A percentile compares a stretch with the other conserved stretches of the same genome.
Evolutionary conservation across 2,329 filamentous ascomycete genomes (phyloP).

Genomic region (Bretziella fagacearum): DNA sequence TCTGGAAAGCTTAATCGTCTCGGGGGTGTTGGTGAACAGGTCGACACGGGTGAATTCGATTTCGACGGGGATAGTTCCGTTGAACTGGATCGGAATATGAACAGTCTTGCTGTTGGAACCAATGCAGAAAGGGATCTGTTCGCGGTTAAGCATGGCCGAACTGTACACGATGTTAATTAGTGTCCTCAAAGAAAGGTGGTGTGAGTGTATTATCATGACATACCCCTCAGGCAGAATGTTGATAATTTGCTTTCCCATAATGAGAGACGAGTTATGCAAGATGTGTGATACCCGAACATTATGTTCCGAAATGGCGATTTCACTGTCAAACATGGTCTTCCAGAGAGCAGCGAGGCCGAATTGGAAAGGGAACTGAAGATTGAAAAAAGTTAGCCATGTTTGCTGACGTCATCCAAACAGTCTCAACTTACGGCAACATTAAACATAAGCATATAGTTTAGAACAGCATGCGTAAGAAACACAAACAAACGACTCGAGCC

Average conservation of each 20-base stretch:
- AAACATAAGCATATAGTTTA: conserved; percentile 86
- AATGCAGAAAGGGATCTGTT: conserved; percentile 66
- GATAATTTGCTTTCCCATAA: conserved; percentile 91
- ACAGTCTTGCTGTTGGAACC: conserved; percentile 43
- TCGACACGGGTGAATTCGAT: conserved; percentile 84
- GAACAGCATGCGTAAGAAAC: conserved; percentile 52
- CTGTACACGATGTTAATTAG: conserved; percentile 23
- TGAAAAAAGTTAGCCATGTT: neutral
- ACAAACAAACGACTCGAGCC: conserved; percentile 53
- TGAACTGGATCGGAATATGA: conserved; percentile 73
- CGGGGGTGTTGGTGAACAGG: conserved; percentile 61
- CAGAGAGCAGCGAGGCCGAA: conserved; percentile 54
- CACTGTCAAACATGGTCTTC: conserved; percentile 79
- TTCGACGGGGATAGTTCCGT: conserved; percentile 74
- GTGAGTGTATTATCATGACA: neutral
- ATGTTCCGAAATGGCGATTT: conserved; percentile 83
- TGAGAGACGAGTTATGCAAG: conserved; percentile 80
- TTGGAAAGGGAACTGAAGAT: conserved; percentile 48
- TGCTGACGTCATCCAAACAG: neutral
- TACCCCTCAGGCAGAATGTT: conserved; percentile 91
- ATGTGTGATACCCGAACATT: conserved; percentile 79
- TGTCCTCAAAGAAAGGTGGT: neutral
- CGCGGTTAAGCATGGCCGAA: conserved; percentile 74
- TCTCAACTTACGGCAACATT: conserved; percentile 51
- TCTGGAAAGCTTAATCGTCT: conserved; percentile 58